phyloP scores from a whole-genome alignment of 176 grass and related monocot species.

The Metroxylon sagu region DNA sequence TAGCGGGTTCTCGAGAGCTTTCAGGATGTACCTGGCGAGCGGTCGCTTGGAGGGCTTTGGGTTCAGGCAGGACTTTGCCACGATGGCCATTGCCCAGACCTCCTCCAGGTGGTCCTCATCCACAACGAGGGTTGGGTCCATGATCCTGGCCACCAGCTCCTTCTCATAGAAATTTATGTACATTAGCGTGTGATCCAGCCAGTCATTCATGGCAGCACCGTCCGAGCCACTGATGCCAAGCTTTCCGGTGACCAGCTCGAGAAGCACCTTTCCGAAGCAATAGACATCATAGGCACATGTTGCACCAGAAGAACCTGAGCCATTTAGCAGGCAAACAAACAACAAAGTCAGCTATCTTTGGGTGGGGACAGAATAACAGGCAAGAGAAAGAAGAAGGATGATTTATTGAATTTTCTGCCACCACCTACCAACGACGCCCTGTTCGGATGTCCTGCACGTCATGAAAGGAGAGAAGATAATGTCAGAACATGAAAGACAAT shows the following conservation, averaged over 20 bases:
- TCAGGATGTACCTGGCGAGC: slow-evolving; percentile 60
- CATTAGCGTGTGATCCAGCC: slow-evolving; percentile 39
- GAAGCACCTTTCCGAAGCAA: slow-evolving; percentile 84
- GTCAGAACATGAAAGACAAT: background rate
- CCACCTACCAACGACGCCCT: background rate
- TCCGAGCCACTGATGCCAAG: slow-evolving; percentile 47
- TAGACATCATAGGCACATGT: slow-evolving; percentile 61
- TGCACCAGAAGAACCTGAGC: slow-evolving; percentile 50
- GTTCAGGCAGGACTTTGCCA: slow-evolving; percentile 77
- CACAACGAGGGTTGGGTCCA: slow-evolving; percentile 60
- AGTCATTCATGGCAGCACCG: slow-evolving; percentile 40
- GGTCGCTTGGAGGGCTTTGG: slow-evolving; percentile 59
- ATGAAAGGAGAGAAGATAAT: background rate
- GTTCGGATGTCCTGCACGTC: background rate
- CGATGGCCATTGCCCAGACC: slow-evolving; percentile 77
- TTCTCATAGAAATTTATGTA: slow-evolving; percentile 57
- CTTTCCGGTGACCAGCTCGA: slow-evolving; percentile 72
- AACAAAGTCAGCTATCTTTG: background rate
- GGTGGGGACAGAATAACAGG: too few species aligned
- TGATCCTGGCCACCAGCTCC: slow-evolving; percentile 42
- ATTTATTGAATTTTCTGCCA: background rate
- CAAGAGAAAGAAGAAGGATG: too few species aligned
- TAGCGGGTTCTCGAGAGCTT: slow-evolving; percentile 68
- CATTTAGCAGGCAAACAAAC: background rate
- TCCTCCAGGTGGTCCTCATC: slow-evolving; percentile 93